Percentiles rank a stretch among this genome's conserved stretches.
phyloP scores from a whole-genome alignment of 805 yeast species.

The Metschnikowia kofuensis region DNA sequence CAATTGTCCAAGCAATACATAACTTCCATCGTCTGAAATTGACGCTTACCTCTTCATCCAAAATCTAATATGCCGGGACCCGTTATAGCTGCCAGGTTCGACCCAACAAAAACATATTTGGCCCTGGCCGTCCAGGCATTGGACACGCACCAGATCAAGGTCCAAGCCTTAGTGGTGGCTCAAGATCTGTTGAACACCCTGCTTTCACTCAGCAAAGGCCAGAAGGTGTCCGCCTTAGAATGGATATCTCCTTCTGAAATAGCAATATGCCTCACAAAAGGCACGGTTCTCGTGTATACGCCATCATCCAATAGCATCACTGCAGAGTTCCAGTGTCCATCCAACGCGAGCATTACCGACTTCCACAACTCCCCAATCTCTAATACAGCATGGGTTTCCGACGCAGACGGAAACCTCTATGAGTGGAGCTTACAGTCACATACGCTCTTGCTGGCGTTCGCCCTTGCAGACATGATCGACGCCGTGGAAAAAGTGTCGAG shows the following conservation, averaged over 20 bases:
- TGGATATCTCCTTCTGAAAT: constrained; percentile 55
- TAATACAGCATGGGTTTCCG: constrained; percentile 56
- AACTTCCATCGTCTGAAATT: neutral
- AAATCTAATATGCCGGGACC: constrained; percentile 21
- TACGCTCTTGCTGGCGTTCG: constrained; percentile 40
- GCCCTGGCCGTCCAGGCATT: constrained; percentile 67
- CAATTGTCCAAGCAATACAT: neutral
- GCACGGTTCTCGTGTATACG: constrained; percentile 62
- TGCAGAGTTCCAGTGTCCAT: constrained; percentile 47
- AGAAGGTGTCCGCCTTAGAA: constrained; percentile 44
- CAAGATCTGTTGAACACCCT: constrained; percentile 45
- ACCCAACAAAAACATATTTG: constrained; percentile 57
- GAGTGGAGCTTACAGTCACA: constrained; percentile 59
- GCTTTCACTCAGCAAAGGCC: constrained; percentile 51
- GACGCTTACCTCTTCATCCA: neutral
- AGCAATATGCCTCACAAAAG: constrained; percentile 64
- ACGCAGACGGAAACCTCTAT: constrained; percentile 52
- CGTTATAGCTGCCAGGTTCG: constrained; percentile 49
- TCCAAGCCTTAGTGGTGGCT: constrained; percentile 49
- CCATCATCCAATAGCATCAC: constrained; percentile 61
- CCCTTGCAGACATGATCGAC: constrained; percentile 35
- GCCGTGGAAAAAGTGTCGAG: constrained; percentile 32
- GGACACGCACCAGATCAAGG: constrained; percentile 67
- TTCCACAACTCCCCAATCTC: constrained; percentile 44
- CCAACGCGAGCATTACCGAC: constrained; percentile 47